Evolutionary conservation across 2,329 filamentous ascomycete genomes (phyloP).

Genomic region (Penicillium sp.): DNA sequence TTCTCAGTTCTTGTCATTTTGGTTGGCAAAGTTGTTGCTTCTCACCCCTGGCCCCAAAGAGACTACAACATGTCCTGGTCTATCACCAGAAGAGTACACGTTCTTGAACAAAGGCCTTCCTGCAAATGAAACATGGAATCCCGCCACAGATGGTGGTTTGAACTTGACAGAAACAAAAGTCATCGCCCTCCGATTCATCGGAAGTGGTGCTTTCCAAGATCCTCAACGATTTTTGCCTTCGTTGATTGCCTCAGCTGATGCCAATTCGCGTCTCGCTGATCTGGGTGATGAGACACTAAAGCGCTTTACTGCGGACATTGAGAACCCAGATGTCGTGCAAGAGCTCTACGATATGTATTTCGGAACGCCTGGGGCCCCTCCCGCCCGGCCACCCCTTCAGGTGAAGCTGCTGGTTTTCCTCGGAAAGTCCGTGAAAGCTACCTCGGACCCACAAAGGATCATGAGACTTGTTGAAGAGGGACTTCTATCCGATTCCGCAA

Average conservation of each 20-base stretch:
- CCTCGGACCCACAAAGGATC: conserved; percentile 68
- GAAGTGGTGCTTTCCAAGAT: conserved; percentile 83
- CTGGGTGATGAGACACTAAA: conserved; percentile 90
- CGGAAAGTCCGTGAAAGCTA: conserved; percentile 73
- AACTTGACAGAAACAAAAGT: conserved; percentile 71
- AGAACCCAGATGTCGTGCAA: conserved; percentile 64
- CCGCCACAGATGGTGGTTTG: conserved; percentile 60
- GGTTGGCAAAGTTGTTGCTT: conserved; percentile 77
- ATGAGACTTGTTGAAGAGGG: conserved; percentile 69
- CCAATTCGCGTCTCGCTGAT: conserved; percentile 78
- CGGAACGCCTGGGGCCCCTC: conserved; percentile 52
- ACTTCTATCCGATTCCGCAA: conserved; percentile 51
- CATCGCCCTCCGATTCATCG: conserved; percentile 69
- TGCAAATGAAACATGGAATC: conserved; percentile 60
- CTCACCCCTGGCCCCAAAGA: conserved; percentile 55
- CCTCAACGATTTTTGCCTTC: conserved; percentile 81
- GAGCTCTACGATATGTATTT: conserved; percentile 74
- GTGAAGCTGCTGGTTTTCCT: conserved; percentile 75
- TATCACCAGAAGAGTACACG: conserved; percentile 66
- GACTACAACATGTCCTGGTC: conserved; percentile 57
- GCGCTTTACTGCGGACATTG: conserved; percentile 68
- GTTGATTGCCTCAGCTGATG: conserved; percentile 78
- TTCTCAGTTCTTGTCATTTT: conserved; percentile 70
- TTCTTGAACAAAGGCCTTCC: conserved; percentile 66
- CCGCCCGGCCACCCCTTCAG: conserved; percentile 68